Conservation (phyloP, 495 filamentous ascomycete species). For the Aspergillus biplanus region DNA sequence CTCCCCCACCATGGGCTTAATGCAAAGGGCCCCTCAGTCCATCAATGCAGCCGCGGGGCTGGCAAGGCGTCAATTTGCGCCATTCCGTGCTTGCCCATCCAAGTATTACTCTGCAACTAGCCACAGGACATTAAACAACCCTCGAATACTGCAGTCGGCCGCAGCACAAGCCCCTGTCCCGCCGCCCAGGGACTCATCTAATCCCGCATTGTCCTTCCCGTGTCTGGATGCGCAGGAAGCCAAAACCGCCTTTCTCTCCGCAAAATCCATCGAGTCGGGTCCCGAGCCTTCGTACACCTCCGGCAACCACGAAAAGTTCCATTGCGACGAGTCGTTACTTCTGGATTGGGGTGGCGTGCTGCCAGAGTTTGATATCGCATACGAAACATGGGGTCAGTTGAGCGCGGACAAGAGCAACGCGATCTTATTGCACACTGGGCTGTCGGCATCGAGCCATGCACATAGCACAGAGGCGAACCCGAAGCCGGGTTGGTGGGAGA, state of each 20-base stretch:
- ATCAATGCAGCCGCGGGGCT: conserved; percentile 10
- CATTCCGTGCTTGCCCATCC: background rate
- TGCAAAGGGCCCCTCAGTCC: conserved; percentile 7
- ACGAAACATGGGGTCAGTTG: conserved; percentile 89
- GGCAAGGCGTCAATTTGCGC: background rate
- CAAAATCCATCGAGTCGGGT: conserved; percentile 70
- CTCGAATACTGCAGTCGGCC: conserved; percentile 35
- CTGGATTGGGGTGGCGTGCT: conserved; percentile 94
- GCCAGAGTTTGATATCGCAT: conserved; percentile 84
- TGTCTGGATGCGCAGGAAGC: conserved; percentile 92
- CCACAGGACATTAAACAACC: background rate
- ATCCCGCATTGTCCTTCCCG: conserved; percentile 91
- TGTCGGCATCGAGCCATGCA: conserved; percentile 95
- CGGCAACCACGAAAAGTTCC: conserved; percentile 76
- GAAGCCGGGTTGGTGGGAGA: conserved; percentile 98
- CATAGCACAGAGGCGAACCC: conserved; percentile 84
- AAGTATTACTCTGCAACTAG: conserved; percentile 3
- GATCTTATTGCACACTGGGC: conserved; percentile 89
- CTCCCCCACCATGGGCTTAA: background rate
- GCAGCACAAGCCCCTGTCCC: conserved; percentile 23
- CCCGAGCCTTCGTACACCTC: conserved; percentile 95
- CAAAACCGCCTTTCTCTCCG: conserved; percentile 75
- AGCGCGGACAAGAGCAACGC: conserved; percentile 85
- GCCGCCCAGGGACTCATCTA: conserved; percentile 59
- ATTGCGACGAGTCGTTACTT: conserved; percentile 71